Base-by-base conservation (phyloP, 2,329 filamentous ascomycete species). In the Epicoccum nigrum region DNA sequence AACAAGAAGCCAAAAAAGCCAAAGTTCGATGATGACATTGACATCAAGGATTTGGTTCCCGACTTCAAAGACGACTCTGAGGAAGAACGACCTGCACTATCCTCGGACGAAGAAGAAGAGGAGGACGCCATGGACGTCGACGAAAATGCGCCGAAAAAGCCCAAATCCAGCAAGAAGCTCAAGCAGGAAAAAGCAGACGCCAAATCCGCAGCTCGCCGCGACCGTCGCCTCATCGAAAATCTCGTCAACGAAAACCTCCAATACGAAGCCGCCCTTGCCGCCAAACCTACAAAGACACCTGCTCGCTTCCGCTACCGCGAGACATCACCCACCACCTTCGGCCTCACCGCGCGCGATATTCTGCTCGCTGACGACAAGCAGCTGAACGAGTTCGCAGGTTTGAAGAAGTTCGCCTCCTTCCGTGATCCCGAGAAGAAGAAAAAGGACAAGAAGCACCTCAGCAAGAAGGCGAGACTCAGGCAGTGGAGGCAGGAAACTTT, bases 1-100 rank as follows among this genome's bases (percentile, higher is more conserved):
- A 86, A 84, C 70, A 86, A 83, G 68, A 85, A 84, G 60, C 76
- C 83, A 8, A 91, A 90, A 80, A 96, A 96, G 76, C 91, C 90
- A 8, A 89, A 86, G 56, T 99, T 93, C 88, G 90, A 97, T 64
- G 92, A 97, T 67, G 94, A 99, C 70, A 97, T 99, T 64, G 92
- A 97, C 69, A 97, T 99, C 77, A 91, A 89, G 55, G 93, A 96
- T 71, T 81, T 97, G 42, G 78, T 96, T 21, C 92, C 91, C 1
- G 90, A 96, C 55, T 96, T 95, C 68, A 85, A 90, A 16, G 89
- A 90, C 20, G 83, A 81, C 4, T 80, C 82, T n/a, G 83, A 84
- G n/a, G 87, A 85, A 27, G 83, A 81, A 62, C 79, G 93, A 51
- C 85, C 90, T 65, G 83, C 82, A 50, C 93, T 95, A 70, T 77